phyloP scores from a whole-genome alignment of 2,329 filamentous ascomycete genomes.

The Penicillium sp. region DNA sequence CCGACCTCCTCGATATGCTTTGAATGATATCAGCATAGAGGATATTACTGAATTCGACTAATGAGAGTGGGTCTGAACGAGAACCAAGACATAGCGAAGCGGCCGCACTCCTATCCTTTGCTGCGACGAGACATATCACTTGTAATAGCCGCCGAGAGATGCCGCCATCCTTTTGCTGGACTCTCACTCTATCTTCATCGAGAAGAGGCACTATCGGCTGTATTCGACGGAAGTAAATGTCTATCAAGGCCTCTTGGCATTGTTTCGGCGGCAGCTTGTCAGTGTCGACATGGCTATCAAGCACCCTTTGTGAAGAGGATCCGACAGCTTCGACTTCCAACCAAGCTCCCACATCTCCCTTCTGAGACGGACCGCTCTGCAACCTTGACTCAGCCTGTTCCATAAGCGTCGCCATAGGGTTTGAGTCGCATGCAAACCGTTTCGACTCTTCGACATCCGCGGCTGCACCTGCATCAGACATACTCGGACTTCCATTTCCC shows the following conservation, averaged over 20 bases:
- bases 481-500: no score
- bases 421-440: slow-evolving; percentile 21
- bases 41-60: slow-evolving; percentile 10
- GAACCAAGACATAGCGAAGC: slow-evolving; percentile 23
- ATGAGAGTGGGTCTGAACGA: background rate
- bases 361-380: slow-evolving; percentile 7
- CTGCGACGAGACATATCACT: slow-evolving; percentile 32
- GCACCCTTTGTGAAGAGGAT: background rate
- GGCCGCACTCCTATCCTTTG: slow-evolving; percentile 28
- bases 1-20: slow-evolving; percentile 19
- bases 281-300: background rate
- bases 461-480: background rate
- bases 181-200: slow-evolving; percentile 24
- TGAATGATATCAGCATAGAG: slow-evolving; percentile 25
- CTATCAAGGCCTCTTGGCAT: slow-evolving; percentile 25
- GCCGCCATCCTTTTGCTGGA: slow-evolving; percentile 20
- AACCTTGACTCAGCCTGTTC: slow-evolving; percentile 12
- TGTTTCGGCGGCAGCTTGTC: slow-evolving; percentile 11
- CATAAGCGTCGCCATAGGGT: slow-evolving; percentile 18
- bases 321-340: background rate
- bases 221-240: slow-evolving; percentile 32
- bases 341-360: slow-evolving; percentile 19
- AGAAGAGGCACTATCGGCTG: slow-evolving; percentile 32
- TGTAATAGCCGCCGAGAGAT: slow-evolving; percentile 28
- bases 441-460: background rate